Evolutionary conservation across 139 green algal species (phyloP).

Genomic region (Micractinium conductrix): DNA sequence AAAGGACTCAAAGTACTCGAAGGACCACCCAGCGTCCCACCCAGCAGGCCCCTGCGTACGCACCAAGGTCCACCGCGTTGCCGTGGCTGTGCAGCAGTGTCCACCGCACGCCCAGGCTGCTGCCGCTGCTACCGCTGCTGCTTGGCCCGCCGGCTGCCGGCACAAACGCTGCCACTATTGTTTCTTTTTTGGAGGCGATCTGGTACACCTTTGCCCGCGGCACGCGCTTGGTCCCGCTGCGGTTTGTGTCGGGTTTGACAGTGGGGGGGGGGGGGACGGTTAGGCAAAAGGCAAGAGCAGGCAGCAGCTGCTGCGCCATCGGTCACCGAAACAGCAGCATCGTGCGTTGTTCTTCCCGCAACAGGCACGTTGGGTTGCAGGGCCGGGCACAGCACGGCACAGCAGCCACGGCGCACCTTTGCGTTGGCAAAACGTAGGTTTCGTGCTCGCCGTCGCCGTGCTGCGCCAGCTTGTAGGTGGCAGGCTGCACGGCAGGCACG

Average conservation of each 20-base stretch:
- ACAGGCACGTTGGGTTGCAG: neutral
- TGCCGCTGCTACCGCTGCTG: neutral
- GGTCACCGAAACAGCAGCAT: neutral
- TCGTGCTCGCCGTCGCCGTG: constrained; percentile 63
- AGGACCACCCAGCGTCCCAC: too few species aligned
- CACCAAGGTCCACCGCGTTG: constrained; percentile 93
- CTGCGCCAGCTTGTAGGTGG: constrained; percentile 73
- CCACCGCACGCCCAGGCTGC: neutral
- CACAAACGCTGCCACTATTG: constrained; percentile 15
- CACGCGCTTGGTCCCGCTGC: constrained; percentile 16
- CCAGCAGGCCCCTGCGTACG: too few species aligned
- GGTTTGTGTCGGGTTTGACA: too few species aligned
- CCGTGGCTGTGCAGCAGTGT: constrained; percentile 93
- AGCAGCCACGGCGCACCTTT: constrained; percentile 30
- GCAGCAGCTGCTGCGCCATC: neutral
- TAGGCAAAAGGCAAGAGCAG: neutral
- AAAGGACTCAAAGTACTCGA: too few species aligned
- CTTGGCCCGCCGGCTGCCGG: neutral
- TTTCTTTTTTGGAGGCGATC: constrained; percentile 20
- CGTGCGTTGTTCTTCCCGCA: neutral
- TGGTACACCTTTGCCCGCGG: neutral
- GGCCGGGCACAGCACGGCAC: neutral
- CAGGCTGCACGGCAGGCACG: constrained; percentile 39
- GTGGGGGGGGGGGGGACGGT: neutral
- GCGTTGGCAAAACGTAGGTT: constrained; percentile 65